Evolutionary conservation across 192 early-diverging fungal genomes (phyloP), one percentile per base, ranked within the genome.

Genomic region (Podila minutissima): DNA sequence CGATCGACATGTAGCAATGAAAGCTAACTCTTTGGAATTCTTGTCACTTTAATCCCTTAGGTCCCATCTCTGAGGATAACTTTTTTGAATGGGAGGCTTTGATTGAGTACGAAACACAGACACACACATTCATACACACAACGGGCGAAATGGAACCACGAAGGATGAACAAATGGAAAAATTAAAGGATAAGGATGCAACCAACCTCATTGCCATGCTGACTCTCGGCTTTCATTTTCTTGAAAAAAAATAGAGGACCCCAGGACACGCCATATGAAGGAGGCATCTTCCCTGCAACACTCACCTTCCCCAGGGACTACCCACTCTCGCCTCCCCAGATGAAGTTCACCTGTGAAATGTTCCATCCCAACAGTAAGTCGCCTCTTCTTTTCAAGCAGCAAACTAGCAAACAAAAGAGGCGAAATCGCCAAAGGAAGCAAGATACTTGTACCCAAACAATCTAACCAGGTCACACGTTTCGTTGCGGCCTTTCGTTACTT

Each of bases 321-420:
- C 98, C 98, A 31, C 90, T 99, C 32, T 93, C 91, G 38, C 98
- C 98, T 22, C 98, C 98, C 13, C 89, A 85, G 20, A 99, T 99
- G 98, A 93, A 94, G 83, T 99, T 99, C 79, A 97, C 96, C 2
- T 94, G 95, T 71, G 93, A 93, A 13, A 93, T 99, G 85, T 99
- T 94, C 84, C 97, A 98, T 71, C 97, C 97, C 11, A 97, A 97
- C 82, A 85, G 91, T 92, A 86, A 51, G 71, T 22, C 35, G 13
- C 29, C 20, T 11, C 13, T 19, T 41, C 20, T 29, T 68, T 50
- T 31, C 22, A 28, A 66, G 41, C 12, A 46, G 2, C 41, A 46
- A 46, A 33, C 35, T 33, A 33, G 29, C 33, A 6, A 17, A 46
- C 11, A 17, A 46, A 46, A 46, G 15, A 46, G 11, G 26, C 33